phyloP scores from a whole-genome alignment of 352 stramenopile species.

The Phytophthora palmivora region DNA sequence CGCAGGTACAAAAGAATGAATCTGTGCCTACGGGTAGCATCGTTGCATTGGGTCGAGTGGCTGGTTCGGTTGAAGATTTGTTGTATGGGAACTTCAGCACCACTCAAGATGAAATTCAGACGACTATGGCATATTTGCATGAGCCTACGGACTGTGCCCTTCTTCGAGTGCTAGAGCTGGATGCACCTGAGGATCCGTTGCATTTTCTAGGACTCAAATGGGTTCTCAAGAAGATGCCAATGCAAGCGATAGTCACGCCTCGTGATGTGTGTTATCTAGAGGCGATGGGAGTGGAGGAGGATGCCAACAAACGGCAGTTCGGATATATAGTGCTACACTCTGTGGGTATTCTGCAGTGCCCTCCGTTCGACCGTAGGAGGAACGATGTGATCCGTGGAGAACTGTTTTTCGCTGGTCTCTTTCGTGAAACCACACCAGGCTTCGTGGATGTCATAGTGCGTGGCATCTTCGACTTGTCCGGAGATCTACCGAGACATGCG shows the following conservation, averaged over 20 bases:
- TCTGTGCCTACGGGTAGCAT: slow-evolving; percentile 21
- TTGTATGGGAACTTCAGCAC: slow-evolving; percentile 57
- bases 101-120: slow-evolving; percentile 49
- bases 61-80: slow-evolving; percentile 58
- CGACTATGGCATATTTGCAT: slow-evolving; percentile 44
- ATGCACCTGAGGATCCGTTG: slow-evolving; percentile 46
- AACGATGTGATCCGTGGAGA: slow-evolving; percentile 43
- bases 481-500: slow-evolving; percentile 40
- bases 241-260: slow-evolving; percentile 25
- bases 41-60: slow-evolving; percentile 47
- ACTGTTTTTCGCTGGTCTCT: slow-evolving; percentile 43
- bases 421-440: slow-evolving; percentile 45
- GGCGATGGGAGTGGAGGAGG: slow-evolving; percentile 53
- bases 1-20: neutral
- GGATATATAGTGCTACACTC: slow-evolving; percentile 60
- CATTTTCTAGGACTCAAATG: slow-evolving; percentile 66
- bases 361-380: slow-evolving; percentile 39
- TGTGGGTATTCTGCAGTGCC: slow-evolving; percentile 52
- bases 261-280: slow-evolving; percentile 45
- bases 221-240: slow-evolving; percentile 47
- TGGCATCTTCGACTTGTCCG: slow-evolving; percentile 50
- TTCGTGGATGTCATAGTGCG: slow-evolving; percentile 55
- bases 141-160: slow-evolving; percentile 47
- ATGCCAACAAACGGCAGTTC: slow-evolving; percentile 37
- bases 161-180: slow-evolving; percentile 49